Evolutionary conservation across 352 stramenopile species (phyloP), one percentile per base, ranked within the genome.

Genomic region (Lagenidium giganteum): DNA sequence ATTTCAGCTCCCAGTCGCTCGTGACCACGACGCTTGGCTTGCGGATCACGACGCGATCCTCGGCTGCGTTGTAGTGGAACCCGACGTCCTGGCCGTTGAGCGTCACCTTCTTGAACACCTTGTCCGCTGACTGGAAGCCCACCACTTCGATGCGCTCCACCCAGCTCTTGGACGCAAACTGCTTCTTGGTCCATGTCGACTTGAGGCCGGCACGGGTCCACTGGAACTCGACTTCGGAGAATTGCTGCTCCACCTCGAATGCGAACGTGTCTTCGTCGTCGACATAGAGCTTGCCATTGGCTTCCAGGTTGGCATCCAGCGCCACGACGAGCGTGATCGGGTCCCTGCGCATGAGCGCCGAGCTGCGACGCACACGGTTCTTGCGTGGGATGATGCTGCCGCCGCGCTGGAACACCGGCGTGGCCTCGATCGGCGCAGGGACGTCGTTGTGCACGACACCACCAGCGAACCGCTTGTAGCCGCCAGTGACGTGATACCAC

Each of bases 291-390:
- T 65, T 43, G 12, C 97, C 96, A 3, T 47, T 46, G 7, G 96
- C 96, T 26, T 76, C 60, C n/a, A 79, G 71, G 17, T 64, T 52
- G 8, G 63, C 57, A 54, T 98, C 83, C 27, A 98, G 65, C 18
- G 96, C 86, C 50, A 98, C 73, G 26, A 97, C 87, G 8, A 99
- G 76, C 32, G 96, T 99, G 51, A 98, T 97, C 25, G 97, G 97
- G 58, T 99, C 97, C 25, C 86, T 72, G n/a, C 61, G 75, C 96
- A 99, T 99, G 25, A 97, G 71, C 17, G 81, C 59, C 40, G 93
- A 90, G 47, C 76, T 97, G 39, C 97, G 81, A 31, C 97, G 87
- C 28, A 99, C 74, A 20, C 97, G 83, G 61, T 98, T 87, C 65
- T 98, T 98, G 42, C 93, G 78, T 18, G 95, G 78, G 38, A 99